Evolutionary conservation across 257 asterid genomes (phyloP).

Genomic region (Ligustrum vulgare): DNA sequence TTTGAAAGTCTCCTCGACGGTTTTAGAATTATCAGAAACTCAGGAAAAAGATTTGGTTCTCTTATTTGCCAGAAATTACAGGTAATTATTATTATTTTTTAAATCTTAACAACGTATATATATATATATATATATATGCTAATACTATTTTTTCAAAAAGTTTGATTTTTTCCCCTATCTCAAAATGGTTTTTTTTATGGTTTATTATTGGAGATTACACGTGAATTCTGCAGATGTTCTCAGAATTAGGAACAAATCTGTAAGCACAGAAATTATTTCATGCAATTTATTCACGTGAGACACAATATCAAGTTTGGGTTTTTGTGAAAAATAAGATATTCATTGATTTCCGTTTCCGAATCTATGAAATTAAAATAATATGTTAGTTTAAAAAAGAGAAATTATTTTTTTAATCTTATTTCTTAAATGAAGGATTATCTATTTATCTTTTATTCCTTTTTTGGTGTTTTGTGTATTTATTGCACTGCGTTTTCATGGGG

Average conservation of each 20-base stretch:
- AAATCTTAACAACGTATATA: no score
- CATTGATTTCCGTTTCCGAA: slow-evolving; percentile 33
- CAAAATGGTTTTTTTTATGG: not conserved
- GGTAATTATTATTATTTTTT: slow-evolving; percentile 16
- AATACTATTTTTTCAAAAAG: no score
- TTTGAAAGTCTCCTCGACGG: no score
- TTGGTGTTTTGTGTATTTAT: slow-evolving; percentile 31
- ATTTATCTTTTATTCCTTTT: not conserved
- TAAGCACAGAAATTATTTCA: slow-evolving; percentile 19
- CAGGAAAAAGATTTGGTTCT: no score
- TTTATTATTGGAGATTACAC: slow-evolving; percentile 20
- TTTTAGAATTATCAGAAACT: no score
- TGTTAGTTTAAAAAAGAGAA: slow-evolving; percentile 30
- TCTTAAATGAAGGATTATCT: not conserved
- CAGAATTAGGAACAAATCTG: slow-evolving; percentile 38
- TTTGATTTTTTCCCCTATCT: slow-evolving; percentile 3
- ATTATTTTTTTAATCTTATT: slow-evolving; percentile 15
- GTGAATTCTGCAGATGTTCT: slow-evolving; percentile 29
- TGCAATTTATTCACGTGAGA: slow-evolving; percentile 30
- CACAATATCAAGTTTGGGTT: slow-evolving; percentile 17
- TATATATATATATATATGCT: no score
- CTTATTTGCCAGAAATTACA: slow-evolving; percentile 25
- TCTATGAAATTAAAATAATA: slow-evolving; percentile 15
- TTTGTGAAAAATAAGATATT: slow-evolving; percentile 19
- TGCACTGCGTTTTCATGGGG: slow-evolving; percentile 42